Conservation (phyloP, 2,329 filamentous ascomycete genomes). For the Clonostachys rosea region DNA sequence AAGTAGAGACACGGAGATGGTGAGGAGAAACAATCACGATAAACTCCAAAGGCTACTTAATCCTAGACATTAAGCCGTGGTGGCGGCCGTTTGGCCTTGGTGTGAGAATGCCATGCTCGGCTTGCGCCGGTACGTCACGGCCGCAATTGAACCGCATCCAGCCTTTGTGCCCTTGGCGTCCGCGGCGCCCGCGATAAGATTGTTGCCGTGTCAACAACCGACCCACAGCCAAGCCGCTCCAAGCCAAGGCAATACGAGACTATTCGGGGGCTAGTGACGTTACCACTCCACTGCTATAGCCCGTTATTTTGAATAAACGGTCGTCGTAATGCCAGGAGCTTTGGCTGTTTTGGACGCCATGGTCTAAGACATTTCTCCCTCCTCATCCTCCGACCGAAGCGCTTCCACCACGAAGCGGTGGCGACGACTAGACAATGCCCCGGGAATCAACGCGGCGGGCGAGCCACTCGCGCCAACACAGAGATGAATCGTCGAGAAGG, state of each 20-base stretch:
- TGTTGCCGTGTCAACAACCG: constrained; percentile 34
- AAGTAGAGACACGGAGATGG: constrained; percentile 4
- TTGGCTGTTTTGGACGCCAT: too few relatives aligned
- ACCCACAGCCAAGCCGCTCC: constrained; percentile 4
- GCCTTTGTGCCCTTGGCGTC: background rate
- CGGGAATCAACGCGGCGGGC: constrained; percentile 18
- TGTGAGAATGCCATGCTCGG: constrained; percentile 16
- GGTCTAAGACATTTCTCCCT: too few relatives aligned
- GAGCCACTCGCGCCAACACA: constrained; percentile 17
- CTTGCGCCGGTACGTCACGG: constrained; percentile 29
- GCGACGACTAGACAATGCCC: too few relatives aligned
- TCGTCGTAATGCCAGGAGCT: too few relatives aligned
- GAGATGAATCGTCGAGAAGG: constrained; percentile 19
- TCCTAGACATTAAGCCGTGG: constrained; percentile 1
- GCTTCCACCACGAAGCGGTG: too few relatives aligned
- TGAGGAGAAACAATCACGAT: background rate
- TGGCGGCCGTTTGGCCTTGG: constrained; percentile 11
- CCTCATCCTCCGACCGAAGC: constrained; percentile 2
- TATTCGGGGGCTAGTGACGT: too few relatives aligned
- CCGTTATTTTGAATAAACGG: too few relatives aligned
- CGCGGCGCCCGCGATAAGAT: constrained; percentile 18
- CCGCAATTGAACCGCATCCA: constrained; percentile 5
- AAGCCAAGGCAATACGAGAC: too few relatives aligned
- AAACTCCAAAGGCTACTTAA: background rate
- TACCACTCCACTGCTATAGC: too few relatives aligned